Evolutionary conservation across 257 asterid species (phyloP), one percentile per base, ranked within the genome.

Genomic region (Solanum lignicaule): DNA sequence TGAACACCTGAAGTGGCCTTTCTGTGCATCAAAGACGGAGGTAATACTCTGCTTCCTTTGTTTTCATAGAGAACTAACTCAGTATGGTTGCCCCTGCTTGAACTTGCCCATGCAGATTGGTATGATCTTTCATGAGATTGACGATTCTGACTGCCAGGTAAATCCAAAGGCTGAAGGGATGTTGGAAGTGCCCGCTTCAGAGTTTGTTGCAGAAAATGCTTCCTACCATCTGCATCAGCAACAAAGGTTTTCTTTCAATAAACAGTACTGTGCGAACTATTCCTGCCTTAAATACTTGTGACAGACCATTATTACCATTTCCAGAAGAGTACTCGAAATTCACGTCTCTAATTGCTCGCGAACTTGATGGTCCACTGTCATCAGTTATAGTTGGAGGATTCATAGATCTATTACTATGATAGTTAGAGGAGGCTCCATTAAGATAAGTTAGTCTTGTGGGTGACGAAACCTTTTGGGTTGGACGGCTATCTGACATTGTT

Each of bases 11-110:
- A 88, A 75, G 93, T 65, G 88, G 92, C 87, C 87, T 89, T 93
- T 39, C 95, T 94, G 75, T 90, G 87, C 88, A 83, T 62, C 87
- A 94, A 81, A 71, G 98, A 90, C 48, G 90, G 83, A 73, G 99
- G 99, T 69, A 95, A 89, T 87, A 86, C 46, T 91, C 96, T 93
- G 90, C 48, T 93, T 89, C 95, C 95, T 73, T 83, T 92, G 87
- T 88, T 93, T 72, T 93, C 95, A 84, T 89, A 78, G 86, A 87
- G 73, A 62, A 90, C 90, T 25, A 89, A 86, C 82, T 92, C 92
- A 84, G 66, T 90, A 65, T 88, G 88, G 85, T 68, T 71, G 86
- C 91, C 90, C 91, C 79, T 91, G 83, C 89, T 88, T 87, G 89
- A 84, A 90, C 86, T 89, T 84, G 93, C 71, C 95, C 94, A 87